A percentile compares a stretch with the other conserved stretches of the same genome.
Conservation (phyloP, 768 basidiomycete species). For the Naematelia encephala region DNA sequence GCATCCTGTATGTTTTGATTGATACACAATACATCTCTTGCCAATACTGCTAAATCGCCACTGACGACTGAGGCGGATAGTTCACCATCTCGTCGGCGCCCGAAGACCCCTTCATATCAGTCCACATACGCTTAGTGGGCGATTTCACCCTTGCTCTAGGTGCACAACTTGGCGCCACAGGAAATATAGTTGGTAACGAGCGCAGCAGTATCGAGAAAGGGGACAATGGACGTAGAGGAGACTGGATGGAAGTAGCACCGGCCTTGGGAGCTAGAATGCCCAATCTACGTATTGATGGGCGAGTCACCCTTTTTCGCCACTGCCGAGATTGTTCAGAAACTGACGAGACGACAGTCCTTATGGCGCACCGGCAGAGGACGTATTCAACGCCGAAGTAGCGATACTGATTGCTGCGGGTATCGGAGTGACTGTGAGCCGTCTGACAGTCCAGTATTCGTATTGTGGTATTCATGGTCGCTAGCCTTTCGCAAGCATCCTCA, state of each 20-base stretch:
- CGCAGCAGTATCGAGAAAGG: too few relatives aligned
- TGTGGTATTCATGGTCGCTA: neutral
- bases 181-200: conserved; percentile 58
- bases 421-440: conserved; percentile 64
- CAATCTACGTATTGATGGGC: conserved; percentile 38
- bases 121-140: conserved; percentile 83
- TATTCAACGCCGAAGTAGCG: conserved; percentile 79
- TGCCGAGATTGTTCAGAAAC: neutral
- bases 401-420: conserved; percentile 93
- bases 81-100: conserved; percentile 95
- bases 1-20: conserved; percentile 96
- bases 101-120: conserved; percentile 84
- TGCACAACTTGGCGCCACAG: conserved; percentile 65
- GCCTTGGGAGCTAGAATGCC: conserved; percentile 35
- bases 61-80: conserved; percentile 52
- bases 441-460: neutral
- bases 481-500: conserved; percentile 89
- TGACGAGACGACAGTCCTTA: conserved; percentile 62
- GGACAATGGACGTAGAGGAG: conserved; percentile 59
- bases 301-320: conserved; percentile 8
- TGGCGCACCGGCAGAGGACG: conserved; percentile 88
- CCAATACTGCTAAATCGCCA: neutral
- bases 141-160: conserved; percentile 62
- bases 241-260: conserved; percentile 75
- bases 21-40: neutral